These are phyloP conservation scores for Rossbeevera mucosa DNA, from an alignment of 768 basidiomycete genomes.

Conservation along the genomic window DNA sequence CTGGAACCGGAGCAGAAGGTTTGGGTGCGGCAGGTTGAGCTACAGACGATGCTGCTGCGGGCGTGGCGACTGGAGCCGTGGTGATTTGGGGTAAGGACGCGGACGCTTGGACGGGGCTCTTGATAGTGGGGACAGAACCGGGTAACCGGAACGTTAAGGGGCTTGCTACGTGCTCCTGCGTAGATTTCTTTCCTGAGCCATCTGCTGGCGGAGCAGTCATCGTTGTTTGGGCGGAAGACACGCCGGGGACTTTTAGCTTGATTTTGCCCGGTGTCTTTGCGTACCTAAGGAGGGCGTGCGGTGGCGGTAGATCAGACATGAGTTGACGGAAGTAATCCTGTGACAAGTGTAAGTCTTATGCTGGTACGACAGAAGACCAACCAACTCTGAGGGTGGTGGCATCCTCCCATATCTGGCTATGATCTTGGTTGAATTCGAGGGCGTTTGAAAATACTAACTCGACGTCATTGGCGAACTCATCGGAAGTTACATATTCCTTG, in stretches of 20 bases:
- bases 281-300: conserved; percentile 61
- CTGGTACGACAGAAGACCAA: conserved; percentile 7
- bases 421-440: conserved; percentile 81
- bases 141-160: conserved; percentile 24
- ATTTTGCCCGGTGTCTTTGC: conserved; percentile 58
- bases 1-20: conserved; percentile 18
- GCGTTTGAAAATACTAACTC: conserved; percentile 91
- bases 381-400: conserved; percentile 61
- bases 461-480: conserved; percentile 80
- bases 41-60: conserved; percentile 14
- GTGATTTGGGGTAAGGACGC: conserved; percentile 21
- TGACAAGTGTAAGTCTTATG: conserved; percentile 7
- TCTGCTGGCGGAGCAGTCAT: conserved; percentile 11
- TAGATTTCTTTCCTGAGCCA: conserved; percentile 10
- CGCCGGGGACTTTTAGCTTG: conserved; percentile 59
- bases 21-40: conserved; percentile 22
- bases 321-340: conserved; percentile 72
- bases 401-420: conserved; percentile 79
- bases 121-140: conserved; percentile 15
- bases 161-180: conserved; percentile 14
- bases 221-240: conserved; percentile 21
- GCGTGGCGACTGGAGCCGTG: conserved; percentile 4
- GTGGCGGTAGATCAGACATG: conserved; percentile 73
- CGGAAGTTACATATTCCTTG: conserved; percentile 64
- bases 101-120: conserved; percentile 19